Percentiles rank a stretch among this genome's conserved stretches.
These are phyloP conservation scores for Bacidia rubella DNA, from an alignment of 495 filamentous ascomycete species.

Conservation along the genomic window DNA sequence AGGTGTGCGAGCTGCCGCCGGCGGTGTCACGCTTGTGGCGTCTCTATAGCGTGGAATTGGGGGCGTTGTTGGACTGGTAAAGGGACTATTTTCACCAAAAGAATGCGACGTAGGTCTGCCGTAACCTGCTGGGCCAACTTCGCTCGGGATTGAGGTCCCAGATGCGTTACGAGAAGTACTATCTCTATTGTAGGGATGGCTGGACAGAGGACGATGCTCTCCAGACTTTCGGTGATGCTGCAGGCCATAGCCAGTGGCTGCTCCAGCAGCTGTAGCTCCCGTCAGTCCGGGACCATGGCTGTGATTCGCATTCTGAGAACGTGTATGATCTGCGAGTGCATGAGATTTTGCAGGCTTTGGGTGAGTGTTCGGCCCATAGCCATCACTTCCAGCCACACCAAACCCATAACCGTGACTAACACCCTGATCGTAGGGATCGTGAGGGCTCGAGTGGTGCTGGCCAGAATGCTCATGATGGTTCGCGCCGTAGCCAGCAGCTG, in stretches of 20 bases:
- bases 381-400: background rate
- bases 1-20: background rate
- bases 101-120: background rate
- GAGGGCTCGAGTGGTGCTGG: background rate
- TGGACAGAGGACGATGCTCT: background rate
- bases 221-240: background rate
- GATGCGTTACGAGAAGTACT: background rate
- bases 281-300: background rate
- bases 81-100: background rate
- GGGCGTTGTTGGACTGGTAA: background rate
- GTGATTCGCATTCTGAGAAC: background rate
- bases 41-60: background rate
- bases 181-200: background rate
- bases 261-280: background rate
- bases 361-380: background rate
- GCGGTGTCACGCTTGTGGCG: background rate
- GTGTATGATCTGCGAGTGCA: background rate
- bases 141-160: background rate
- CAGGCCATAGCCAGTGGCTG: background rate
- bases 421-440: background rate
- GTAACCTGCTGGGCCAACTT: background rate
- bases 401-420: background rate
- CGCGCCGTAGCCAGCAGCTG: background rate
- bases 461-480: background rate
- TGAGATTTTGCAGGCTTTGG: background rate